These are phyloP conservation scores for Penicillium sumatraense DNA, from an alignment of 2,329 filamentous ascomycete species.

Conservation along the genomic window DNA sequence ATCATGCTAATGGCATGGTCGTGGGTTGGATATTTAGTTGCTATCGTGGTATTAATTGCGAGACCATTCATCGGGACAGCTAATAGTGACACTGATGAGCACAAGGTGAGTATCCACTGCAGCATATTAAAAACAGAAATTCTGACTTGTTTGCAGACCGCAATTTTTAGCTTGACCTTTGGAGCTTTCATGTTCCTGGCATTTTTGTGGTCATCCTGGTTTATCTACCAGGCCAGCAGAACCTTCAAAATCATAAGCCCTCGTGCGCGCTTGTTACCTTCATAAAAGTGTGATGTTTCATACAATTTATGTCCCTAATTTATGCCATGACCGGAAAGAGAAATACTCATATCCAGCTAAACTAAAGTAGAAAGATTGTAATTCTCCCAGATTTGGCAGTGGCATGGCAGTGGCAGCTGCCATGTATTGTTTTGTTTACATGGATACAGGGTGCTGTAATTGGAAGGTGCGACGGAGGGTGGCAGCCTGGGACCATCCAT, in stretches of 20 bases:
- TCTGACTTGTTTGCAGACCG: neutral
- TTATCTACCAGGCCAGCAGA: neutral
- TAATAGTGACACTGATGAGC: neutral
- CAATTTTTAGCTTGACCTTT: neutral
- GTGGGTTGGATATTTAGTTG: neutral
- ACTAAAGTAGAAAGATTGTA: too few relatives aligned
- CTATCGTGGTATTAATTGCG: neutral
- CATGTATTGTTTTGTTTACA: too few relatives aligned
- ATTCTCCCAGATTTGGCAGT: too few relatives aligned
- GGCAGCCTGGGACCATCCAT: too few relatives aligned
- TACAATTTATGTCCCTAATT: neutral
- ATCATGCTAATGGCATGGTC: neutral
- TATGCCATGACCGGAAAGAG: too few relatives aligned
- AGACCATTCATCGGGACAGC: neutral
- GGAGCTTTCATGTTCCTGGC: neutral
- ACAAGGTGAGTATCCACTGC: neutral
- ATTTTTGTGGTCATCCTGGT: neutral
- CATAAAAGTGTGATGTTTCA: neutral
- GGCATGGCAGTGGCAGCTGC: too few relatives aligned
- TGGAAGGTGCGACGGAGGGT: too few relatives aligned
- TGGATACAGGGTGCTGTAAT: too few relatives aligned
- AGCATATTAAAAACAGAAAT: neutral
- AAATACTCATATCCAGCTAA: too few relatives aligned
- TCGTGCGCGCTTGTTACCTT: neutral
- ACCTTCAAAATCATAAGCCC: neutral